A percentile compares a stretch with the other conserved stretches of the same genome.
Conservation (phyloP, 768 basidiomycete genomes). For the Chalciporus piperatus region DNA sequence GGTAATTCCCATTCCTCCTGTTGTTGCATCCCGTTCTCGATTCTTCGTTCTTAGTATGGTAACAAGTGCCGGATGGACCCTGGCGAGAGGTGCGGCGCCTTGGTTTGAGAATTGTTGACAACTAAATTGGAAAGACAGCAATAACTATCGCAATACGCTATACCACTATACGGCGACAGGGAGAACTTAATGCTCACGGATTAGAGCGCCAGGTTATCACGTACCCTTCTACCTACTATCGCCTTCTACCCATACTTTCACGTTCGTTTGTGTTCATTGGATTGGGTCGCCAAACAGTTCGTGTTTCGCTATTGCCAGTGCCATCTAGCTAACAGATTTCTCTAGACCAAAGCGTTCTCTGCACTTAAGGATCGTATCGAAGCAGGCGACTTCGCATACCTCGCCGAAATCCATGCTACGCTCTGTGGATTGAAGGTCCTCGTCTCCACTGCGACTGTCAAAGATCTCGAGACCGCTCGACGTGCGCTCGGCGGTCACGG, state of each 20-base stretch:
- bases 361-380: slow-evolving; percentile 47
- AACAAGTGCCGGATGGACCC: slow-evolving; percentile 54
- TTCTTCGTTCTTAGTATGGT: slow-evolving; percentile 51
- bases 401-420: slow-evolving; percentile 72
- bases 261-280: slow-evolving; percentile 68
- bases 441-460: slow-evolving; percentile 47
- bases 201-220: slow-evolving; percentile 65
- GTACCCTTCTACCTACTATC: slow-evolving; percentile 72
- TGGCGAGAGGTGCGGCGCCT: slow-evolving; percentile 53
- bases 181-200: slow-evolving; percentile 46
- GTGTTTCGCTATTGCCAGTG: slow-evolving; percentile 10
- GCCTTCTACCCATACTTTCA: slow-evolving; percentile 67
- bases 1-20: slow-evolving; percentile 34
- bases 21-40: background rate
- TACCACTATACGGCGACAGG: slow-evolving; percentile 69
- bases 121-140: slow-evolving; percentile 41
- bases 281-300: slow-evolving; percentile 58
- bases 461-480: slow-evolving; percentile 63
- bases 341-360: slow-evolving; percentile 49
- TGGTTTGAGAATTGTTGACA: background rate
- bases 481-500: slow-evolving; percentile 79
- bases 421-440: slow-evolving; percentile 69
- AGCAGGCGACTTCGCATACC: slow-evolving; percentile 54
- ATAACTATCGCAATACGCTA: slow-evolving; percentile 61
- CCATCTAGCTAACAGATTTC: background rate